phyloP scores from a whole-genome alignment of 2,329 filamentous ascomycete genomes.

The Fusarium chuoi region DNA sequence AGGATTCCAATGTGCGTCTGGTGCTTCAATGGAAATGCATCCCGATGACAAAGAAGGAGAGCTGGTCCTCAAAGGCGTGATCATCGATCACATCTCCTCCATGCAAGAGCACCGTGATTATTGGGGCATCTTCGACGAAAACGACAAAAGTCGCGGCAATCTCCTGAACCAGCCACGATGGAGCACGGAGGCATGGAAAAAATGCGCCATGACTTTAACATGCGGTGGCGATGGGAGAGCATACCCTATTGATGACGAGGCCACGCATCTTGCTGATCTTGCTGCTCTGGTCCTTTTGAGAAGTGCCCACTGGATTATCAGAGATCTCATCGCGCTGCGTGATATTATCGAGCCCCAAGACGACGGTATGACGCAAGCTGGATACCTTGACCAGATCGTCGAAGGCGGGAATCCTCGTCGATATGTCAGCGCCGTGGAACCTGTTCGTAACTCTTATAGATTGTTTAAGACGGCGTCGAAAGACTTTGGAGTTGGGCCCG shows the following conservation, averaged over 20 bases:
- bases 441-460: rapidly evolving
- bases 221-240: not conserved
- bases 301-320: rapidly evolving
- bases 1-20: not conserved
- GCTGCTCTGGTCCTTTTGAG: rapidly evolving
- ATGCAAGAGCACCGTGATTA: not conserved
- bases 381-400: rapidly evolving
- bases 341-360: not conserved
- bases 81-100: rapidly evolving
- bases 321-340: rapidly evolving
- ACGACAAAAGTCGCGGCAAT: not conserved
- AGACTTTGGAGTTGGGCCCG: not conserved
- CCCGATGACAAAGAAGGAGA: rapidly evolving
- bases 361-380: rapidly evolving
- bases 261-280: rapidly evolving
- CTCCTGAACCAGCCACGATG: rapidly evolving
- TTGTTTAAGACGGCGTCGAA: rapidly evolving
- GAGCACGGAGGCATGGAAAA: rapidly evolving
- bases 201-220: not conserved
- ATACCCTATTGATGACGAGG: not conserved
- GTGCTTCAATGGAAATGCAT: rapidly evolving
- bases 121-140: rapidly evolving
- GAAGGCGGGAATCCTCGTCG: rapidly evolving
- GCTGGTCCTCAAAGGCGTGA: not conserved
- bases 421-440: not conserved